Evolutionary conservation across 2,329 filamentous ascomycete species (phyloP).

Genomic region (Pezizomycotina sp.): DNA sequence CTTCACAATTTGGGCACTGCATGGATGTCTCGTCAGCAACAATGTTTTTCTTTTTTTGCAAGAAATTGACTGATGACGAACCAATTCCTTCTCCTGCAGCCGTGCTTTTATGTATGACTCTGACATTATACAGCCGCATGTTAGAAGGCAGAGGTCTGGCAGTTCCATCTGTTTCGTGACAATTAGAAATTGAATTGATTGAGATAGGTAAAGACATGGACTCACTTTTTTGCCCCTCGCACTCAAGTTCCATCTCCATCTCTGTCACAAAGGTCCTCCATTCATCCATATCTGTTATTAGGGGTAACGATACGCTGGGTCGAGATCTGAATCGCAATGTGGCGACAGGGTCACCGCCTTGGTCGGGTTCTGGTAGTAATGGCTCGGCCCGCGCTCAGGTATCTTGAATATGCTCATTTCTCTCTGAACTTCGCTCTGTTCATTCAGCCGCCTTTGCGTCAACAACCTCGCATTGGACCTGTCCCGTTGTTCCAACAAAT

Average conservation of each 20-base stretch:
- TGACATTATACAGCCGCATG: conserved; percentile 20
- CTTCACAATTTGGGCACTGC: conserved; percentile 17
- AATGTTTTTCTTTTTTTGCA: no score
- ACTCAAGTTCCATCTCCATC: conserved; percentile 20
- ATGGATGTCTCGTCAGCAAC: no score
- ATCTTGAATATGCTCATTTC: conserved; percentile 20
- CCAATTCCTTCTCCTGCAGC: no score
- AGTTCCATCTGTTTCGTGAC: conserved; percentile 17
- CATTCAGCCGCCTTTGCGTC: conserved; percentile 16
- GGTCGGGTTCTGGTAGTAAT: conserved; percentile 14
- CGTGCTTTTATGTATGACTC: no score
- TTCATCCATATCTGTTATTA: conserved; percentile 20
- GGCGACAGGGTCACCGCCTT: conserved; percentile 17
- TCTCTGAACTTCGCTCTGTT: conserved; percentile 19
- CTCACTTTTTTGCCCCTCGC: conserved; percentile 20
- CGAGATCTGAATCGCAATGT: conserved; percentile 20
- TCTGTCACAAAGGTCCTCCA: conserved; percentile 21
- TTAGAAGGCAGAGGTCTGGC: conserved; percentile 19
- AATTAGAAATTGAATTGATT: no score
- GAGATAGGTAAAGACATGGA: no score
- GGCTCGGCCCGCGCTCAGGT: conserved; percentile 16
- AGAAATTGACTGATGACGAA: no score
- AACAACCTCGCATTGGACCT: conserved; percentile 16
- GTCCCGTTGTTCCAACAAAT: conserved; percentile 17
- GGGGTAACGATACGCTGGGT: conserved; percentile 19